These are phyloP conservation scores for Rhodotorula toruloides DNA, from an alignment of 768 basidiomycete species.

Conservation along the genomic window DNA sequence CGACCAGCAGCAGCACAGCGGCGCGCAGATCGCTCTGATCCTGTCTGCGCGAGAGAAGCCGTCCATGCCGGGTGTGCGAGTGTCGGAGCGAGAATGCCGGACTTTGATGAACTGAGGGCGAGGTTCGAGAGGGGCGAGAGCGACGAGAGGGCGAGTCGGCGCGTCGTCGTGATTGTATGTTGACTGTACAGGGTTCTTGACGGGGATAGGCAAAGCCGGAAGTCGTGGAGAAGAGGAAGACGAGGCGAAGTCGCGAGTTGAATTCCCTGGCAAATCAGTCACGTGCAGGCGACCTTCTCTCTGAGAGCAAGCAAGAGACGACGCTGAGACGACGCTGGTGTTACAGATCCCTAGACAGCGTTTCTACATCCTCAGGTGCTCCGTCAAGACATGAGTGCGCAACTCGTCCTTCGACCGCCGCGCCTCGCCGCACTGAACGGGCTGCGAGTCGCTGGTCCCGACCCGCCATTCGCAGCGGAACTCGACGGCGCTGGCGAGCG, in stretches of 20 bases:
- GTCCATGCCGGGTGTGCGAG: conserved; percentile 28
- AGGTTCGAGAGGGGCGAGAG: background rate
- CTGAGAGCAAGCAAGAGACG: background rate
- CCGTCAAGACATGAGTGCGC: conserved; percentile 1
- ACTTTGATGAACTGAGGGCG: background rate
- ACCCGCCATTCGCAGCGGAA: conserved; percentile 26
- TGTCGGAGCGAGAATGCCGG: too few species aligned
- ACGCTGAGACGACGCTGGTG: too few species aligned
- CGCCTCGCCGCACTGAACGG: conserved; percentile 8
- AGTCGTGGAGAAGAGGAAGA: too few species aligned
- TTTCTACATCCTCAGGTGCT: background rate
- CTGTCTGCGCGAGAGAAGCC: conserved; percentile 24
- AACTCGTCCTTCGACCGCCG: background rate
- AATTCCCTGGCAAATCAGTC: too few species aligned
- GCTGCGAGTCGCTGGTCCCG: background rate
- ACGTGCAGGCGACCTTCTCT: too few species aligned
- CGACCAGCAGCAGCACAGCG: conserved; percentile 20
- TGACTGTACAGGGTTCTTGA: too few species aligned
- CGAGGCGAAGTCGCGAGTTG: too few species aligned
- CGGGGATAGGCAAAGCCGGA: too few species aligned
- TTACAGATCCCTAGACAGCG: background rate
- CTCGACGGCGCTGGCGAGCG: background rate
- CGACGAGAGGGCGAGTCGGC: background rate
- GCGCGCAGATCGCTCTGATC: conserved; percentile 10
- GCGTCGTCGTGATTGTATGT: too few species aligned